Evolutionary conservation across 306 rosid genomes (phyloP), one percentile per base, ranked within the genome.

Genomic region (Malus asiatica): DNA sequence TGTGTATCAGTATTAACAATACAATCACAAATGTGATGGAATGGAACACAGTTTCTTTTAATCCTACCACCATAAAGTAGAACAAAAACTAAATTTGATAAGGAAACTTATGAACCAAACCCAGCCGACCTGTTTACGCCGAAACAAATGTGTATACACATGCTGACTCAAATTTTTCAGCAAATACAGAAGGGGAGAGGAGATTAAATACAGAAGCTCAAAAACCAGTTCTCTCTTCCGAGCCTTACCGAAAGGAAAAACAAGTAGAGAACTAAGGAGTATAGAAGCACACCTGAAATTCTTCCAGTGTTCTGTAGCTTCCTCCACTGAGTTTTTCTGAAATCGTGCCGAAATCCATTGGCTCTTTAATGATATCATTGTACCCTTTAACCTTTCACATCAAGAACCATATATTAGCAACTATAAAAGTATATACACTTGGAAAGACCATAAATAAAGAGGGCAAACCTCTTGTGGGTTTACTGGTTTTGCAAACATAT

Each of bases 341-440:
- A 44, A 81, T 65, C 11, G 69, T 76, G 4, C 77, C 58, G 6
- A 81, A 71, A 65, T 81, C 84, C 80, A 81, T 81, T 42, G 80
- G 80, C 53, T 81, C 68, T 65, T 81, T 22, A 53, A 81, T 70
- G 74, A 59, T 16, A n/a, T 81, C 77, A 71, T 76, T 70, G 67
- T 81, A 81, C 25, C 57, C 55, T 11, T 76, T 19, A 3, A 81
- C 74, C 84, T 81, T 70, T 76, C 68, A 29, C 53, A 76, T 44
- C 29, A 25, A 62, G 46, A 55, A 44, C 38, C 20, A 70, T 22
- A 70, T 59, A 18, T 42, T 29, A 44, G 44, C 2, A 55, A 65
- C 62, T 42, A n/a, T 55, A 64, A 19, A 32, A 51, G 11, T 53
- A 70, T 76, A 29, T 22, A 19, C 27, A 75, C 30, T 63, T 20